Evolutionary conservation across 768 basidiomycete genomes (phyloP), one percentile per base, ranked within the genome.

Genomic region (Agaricus subrufescens): DNA sequence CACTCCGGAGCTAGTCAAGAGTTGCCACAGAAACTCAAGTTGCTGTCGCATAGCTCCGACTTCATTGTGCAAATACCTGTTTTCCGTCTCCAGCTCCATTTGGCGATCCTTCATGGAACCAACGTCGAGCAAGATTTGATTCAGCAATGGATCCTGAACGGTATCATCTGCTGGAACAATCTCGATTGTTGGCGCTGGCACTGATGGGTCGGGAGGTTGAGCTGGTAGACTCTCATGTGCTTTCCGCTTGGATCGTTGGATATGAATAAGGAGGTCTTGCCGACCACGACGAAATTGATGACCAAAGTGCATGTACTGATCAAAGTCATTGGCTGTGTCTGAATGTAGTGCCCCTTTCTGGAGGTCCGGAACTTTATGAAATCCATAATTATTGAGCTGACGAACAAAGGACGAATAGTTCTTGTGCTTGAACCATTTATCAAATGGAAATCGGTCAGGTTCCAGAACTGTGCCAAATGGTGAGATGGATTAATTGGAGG

Each of bases 341-440:
- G 84, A 82, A 66, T 86, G 89, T 58, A 98, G 80, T 26, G 92
- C 93, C 45, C 95, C 94, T 69, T 96, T 91, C 65, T 96, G 94
- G n/a, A 98, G 84, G 66, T 98, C 94, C 0, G 94, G 95, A 46
- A 98, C 92, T 75, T 90, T 90, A 79, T 91, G 90, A 69, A 94
- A 94, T 52, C 91, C 91, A 69, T 95, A 97, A 89, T 94, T 94
- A 77, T 95, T 97, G 61, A 95, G 79, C 67, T 97, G 93, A 10
- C 93, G 81, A 14, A 95, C 93, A 63, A 97, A 97, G 31, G 88
- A 90, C 54, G 84, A 82, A 71, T 97, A 98, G 69, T 96, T 97
- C 58, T 89, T 86, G 73, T 98, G 97, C 69, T 99, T 99, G 84
- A 98, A 99, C 86, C 89, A 98, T 63, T 91, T 89, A 69, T 96